These are phyloP conservation scores for Penicillium waksmanii DNA, from an alignment of 495 filamentous ascomycete species.

Conservation along the genomic window DNA sequence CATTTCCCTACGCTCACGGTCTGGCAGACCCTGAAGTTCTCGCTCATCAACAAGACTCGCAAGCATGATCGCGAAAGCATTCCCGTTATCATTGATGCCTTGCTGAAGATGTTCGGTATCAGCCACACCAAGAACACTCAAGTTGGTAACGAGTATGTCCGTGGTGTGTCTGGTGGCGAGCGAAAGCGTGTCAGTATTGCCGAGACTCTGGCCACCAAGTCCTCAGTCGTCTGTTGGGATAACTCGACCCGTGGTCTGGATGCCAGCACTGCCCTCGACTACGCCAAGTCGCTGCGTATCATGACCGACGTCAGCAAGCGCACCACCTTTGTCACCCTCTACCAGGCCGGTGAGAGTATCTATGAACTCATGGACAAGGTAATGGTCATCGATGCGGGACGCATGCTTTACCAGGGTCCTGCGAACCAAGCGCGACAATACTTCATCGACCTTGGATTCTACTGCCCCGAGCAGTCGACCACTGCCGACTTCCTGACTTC, in stretches of 20 bases:
- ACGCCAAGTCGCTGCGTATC: slow-evolving; percentile 73
- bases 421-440: slow-evolving; percentile 66
- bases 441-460: slow-evolving; percentile 70
- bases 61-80: slow-evolving; percentile 70
- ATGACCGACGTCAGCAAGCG: slow-evolving; percentile 83
- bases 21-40: slow-evolving; percentile 80
- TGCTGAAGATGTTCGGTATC: slow-evolving; percentile 77
- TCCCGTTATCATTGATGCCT: slow-evolving; percentile 63
- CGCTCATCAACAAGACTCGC: slow-evolving; percentile 81
- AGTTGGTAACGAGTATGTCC: slow-evolving; percentile 82
- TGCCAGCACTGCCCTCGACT: slow-evolving; percentile 78
- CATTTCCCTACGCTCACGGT: slow-evolving; percentile 81
- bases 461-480: slow-evolving; percentile 68
- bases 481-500: slow-evolving; percentile 78
- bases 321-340: slow-evolving; percentile 82
- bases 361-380: slow-evolving; percentile 84
- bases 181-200: slow-evolving; percentile 73
- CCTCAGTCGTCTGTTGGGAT: slow-evolving; percentile 67
- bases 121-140: slow-evolving; percentile 79
- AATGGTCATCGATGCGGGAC: slow-evolving; percentile 66
- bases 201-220: slow-evolving; percentile 69
- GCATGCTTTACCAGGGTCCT: slow-evolving; percentile 67
- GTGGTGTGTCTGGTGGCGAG: slow-evolving; percentile 74
- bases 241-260: slow-evolving; percentile 84
- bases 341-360: slow-evolving; percentile 83